Conservation (phyloP, 306 rosid genomes). For the Trifolium repens region DNA sequence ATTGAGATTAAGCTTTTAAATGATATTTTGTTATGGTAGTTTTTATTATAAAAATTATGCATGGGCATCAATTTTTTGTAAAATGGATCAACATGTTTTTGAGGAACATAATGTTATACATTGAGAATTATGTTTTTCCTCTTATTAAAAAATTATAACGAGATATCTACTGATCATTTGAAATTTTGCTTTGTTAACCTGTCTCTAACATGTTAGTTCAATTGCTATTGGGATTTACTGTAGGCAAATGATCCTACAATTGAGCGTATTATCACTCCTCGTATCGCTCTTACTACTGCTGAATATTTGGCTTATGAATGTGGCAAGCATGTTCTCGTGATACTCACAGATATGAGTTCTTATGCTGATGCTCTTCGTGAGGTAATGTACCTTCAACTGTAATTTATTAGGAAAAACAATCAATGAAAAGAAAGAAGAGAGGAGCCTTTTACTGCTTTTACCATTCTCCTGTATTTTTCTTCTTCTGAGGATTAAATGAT, state of each 20-base stretch:
- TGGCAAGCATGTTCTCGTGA: constrained; percentile 99
- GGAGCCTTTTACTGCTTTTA: constrained; percentile 17
- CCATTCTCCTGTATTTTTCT: constrained; percentile 13
- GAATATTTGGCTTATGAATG: constrained; percentile 99
- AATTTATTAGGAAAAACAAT: constrained; percentile 16
- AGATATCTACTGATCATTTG: neutral
- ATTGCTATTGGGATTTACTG: constrained; percentile 37
- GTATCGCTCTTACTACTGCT: constrained; percentile 99
- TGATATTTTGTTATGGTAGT: neutral
- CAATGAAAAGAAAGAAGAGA: constrained; percentile 11
- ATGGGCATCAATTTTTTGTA: neutral
- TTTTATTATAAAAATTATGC: constrained; percentile 8
- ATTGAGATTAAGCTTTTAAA: constrained; percentile 23
- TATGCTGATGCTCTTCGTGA: constrained; percentile 99
- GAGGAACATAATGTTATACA: constrained; percentile 26
- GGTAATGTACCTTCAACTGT: constrained; percentile 55
- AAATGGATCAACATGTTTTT: constrained; percentile 30
- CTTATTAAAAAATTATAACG: constrained; percentile 15
- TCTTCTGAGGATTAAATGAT: constrained; percentile 25
- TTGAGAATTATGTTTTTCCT: neutral
- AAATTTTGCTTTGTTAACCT: constrained; percentile 16
- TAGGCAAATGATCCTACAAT: constrained; percentile 99
- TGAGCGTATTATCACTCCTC: constrained; percentile 99
- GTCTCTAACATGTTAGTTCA: constrained; percentile 33
- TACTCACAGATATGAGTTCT: constrained; percentile 99